Percentiles rank a stretch among this genome's conserved stretches.
These are phyloP conservation scores for Rosa persica DNA, from an alignment of 306 rosid genomes.

Conservation along the genomic window DNA sequence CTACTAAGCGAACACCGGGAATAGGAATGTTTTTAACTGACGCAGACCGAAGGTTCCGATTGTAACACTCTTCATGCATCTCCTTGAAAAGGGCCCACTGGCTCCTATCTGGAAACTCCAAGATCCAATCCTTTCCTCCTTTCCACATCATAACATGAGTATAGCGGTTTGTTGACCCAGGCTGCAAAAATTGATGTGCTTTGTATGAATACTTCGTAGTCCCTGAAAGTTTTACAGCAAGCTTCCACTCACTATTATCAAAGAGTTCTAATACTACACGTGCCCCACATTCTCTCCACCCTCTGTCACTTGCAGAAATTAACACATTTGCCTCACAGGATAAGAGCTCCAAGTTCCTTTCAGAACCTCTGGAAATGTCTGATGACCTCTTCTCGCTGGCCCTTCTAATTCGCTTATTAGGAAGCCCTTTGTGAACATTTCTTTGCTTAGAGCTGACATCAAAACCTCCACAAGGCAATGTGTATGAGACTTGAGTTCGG, in stretches of 20 bases:
- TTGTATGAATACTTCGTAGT: slow-evolving; percentile 75
- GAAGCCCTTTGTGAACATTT: slow-evolving; percentile 54
- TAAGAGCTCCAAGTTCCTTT: slow-evolving; percentile 64
- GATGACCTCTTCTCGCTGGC: slow-evolving; percentile 73
- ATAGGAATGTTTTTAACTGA: slow-evolving; percentile 86
- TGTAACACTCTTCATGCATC: slow-evolving; percentile 95
- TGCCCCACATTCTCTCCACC: slow-evolving; percentile 90
- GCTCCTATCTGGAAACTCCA: slow-evolving; percentile 90
- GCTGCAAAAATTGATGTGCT: slow-evolving; percentile 96
- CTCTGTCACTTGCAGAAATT: slow-evolving; percentile 69
- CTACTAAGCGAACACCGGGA: slow-evolving; percentile 81
- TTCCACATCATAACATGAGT: slow-evolving; percentile 99
- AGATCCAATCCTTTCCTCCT: slow-evolving; percentile 93
- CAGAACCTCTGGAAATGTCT: slow-evolving; percentile 53
- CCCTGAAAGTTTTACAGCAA: slow-evolving; percentile 77
- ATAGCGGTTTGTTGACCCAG: slow-evolving; percentile 91
- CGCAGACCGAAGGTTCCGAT: slow-evolving; percentile 88
- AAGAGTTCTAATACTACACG: slow-evolving; percentile 64
- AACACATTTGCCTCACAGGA: slow-evolving; percentile 79
- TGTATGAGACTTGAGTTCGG: slow-evolving; percentile 85
- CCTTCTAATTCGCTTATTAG: slow-evolving; percentile 74
- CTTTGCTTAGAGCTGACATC: slow-evolving; percentile 57
- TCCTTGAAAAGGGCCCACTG: slow-evolving; percentile 95
- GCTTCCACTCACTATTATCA: slow-evolving; percentile 93
- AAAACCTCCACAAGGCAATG: slow-evolving; percentile 68